Evolutionary conservation across 176 grass and related monocot species (phyloP).

Genomic region (Lolium perenne): DNA sequence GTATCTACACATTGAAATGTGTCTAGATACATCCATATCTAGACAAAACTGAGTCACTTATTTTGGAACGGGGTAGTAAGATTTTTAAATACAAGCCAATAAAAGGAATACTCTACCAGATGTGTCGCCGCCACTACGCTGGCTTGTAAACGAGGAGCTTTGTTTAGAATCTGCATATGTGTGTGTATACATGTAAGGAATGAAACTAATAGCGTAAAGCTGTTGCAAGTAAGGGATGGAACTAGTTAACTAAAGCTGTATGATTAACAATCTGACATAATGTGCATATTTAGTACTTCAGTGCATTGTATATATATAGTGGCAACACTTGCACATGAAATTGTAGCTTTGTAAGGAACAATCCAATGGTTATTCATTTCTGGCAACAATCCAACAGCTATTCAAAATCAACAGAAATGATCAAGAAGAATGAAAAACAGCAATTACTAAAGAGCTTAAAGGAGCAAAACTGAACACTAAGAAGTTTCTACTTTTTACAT

Average conservation of each 20-base stretch:
- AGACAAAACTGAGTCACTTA: too few relatives aligned
- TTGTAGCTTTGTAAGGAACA: background rate
- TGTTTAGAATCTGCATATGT: conserved; percentile 53
- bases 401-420: conserved; percentile 21
- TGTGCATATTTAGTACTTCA: background rate
- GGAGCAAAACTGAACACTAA: background rate
- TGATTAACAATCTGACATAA: conserved; percentile 18
- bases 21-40: too few relatives aligned
- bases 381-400: background rate
- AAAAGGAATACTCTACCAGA: conserved; percentile 44
- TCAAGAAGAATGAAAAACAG: background rate
- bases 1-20: too few relatives aligned
- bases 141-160: conserved; percentile 62
- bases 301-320: background rate
- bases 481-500: background rate
- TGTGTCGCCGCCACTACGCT: conserved; percentile 46
- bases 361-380: background rate
- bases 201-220: background rate
- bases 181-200: background rate
- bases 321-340: conserved; percentile 13
- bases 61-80: background rate
- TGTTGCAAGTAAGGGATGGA: conserved; percentile 18
- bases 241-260: background rate
- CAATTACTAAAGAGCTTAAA: conserved; percentile 13
- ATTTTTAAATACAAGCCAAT: conserved; percentile 8